Conservation (phyloP, 2,329 filamentous ascomycete species). For the Cordyceps militaris region DNA sequence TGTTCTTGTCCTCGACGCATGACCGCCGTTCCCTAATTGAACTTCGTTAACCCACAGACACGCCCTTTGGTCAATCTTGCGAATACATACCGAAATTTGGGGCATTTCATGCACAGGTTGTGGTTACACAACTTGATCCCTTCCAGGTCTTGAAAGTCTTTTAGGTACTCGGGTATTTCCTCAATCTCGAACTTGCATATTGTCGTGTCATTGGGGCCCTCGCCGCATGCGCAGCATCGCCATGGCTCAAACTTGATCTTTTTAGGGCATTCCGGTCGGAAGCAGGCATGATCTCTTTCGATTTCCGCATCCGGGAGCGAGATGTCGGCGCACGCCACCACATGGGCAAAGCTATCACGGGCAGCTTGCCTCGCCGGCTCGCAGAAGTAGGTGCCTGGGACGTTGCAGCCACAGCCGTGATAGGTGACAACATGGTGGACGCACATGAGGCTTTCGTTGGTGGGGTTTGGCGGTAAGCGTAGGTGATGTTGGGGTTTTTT, state of each 20-base stretch:
- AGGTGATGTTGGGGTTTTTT: too few relatives aligned
- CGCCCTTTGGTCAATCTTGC: background rate
- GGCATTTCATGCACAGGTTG: slow-evolving; percentile 1
- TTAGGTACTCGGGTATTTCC: background rate
- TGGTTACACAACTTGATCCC: background rate
- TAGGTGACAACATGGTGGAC: background rate
- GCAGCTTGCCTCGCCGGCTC: background rate
- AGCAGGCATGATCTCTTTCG: slow-evolving; percentile 1
- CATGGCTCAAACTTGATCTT: background rate
- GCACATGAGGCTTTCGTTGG: background rate
- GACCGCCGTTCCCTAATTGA: background rate
- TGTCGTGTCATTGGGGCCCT: background rate
- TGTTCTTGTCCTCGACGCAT: background rate
- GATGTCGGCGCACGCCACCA: background rate
- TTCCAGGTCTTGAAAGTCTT: background rate
- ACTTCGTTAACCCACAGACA: background rate
- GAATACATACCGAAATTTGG: slow-evolving; percentile 1
- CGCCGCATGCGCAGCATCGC: slow-evolving; percentile 3
- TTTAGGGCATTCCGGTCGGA: background rate
- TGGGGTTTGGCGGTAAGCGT: background rate
- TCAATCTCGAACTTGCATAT: background rate
- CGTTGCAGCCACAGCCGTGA: slow-evolving; percentile 6
- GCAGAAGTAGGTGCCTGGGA: background rate
- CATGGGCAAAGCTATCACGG: background rate
- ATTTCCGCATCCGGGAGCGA: background rate